Percentiles rank a stretch among this genome's conserved stretches.
Conservation (phyloP, 371 early-diverging fungal genomes). For the Gilbertella persicaria region DNA sequence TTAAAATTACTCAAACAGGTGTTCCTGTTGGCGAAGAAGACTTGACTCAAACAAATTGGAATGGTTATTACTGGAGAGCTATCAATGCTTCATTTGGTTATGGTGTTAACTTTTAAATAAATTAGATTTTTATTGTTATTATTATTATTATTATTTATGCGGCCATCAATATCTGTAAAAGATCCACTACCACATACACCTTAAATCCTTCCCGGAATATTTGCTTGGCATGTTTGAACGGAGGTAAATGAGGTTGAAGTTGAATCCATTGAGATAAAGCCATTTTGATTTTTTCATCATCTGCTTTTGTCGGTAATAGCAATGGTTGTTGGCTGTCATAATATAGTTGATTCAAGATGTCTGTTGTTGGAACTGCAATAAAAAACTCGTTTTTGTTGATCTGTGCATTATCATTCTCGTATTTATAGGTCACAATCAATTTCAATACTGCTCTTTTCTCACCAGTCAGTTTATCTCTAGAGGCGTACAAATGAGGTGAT, state of each 20-base stretch:
- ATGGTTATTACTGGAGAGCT: conserved; percentile 89
- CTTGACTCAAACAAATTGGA: conserved; percentile 84
- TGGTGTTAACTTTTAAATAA: conserved; percentile 47
- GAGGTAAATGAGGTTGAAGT: conserved; percentile 1
- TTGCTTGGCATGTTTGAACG: conserved; percentile 1
- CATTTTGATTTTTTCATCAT: conserved; percentile 1
- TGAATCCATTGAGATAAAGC: conserved; percentile 1
- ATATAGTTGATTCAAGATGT: background rate
- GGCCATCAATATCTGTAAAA: background rate
- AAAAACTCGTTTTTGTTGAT: background rate
- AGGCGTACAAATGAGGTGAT: conserved; percentile 8
- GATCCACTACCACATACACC: conserved; percentile 13
- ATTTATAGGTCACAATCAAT: background rate
- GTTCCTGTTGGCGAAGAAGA: conserved; percentile 92
- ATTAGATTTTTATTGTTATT: background rate
- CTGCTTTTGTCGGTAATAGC: background rate
- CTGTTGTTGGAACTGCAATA: background rate
- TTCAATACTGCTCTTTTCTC: conserved; percentile 11
- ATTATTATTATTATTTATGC: background rate
- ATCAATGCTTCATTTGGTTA: conserved; percentile 91
- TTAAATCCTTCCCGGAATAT: conserved; percentile 9
- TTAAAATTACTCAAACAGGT: conserved; percentile 81
- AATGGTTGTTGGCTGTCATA: background rate
- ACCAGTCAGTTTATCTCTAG: conserved; percentile 2
- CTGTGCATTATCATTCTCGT: background rate